Base-by-base conservation (phyloP, 176 grass and related monocot species). In the Triticum monococcum region DNA sequence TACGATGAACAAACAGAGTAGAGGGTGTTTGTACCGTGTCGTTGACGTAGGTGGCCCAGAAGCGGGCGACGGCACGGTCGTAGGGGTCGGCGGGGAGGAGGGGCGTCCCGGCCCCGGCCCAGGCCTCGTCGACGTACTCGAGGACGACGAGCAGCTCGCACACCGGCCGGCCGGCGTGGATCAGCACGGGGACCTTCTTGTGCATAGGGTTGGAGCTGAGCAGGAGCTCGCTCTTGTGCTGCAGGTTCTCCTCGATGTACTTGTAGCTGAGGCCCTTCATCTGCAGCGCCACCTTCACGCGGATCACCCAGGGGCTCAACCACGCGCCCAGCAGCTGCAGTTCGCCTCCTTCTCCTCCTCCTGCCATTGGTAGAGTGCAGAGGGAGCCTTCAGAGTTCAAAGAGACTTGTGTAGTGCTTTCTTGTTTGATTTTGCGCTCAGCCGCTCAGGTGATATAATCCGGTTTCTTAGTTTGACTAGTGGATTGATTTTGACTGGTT, bases 61-160 rank as follows among this genome's bases (percentile, higher is more conserved):
- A 92, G 28, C 78, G 56, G 0, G 83, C 90, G 0, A 54, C 36
- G 72, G 86, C 72, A 31, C 90, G 72, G 70, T 74, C 83, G 78
- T 73, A 22, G 37, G 90, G 70, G 56, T 86, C 83, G 35, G 82
- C n/a, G 0, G 83, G 72, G 30, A 91, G 90, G 65, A 91, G 78
- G 0, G 64, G 3, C 0, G 83, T 32, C 3, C 64, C 54, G 43
- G 4, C 8, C 0, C 4, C 8, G 2, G 24, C 5, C 72, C 72
- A 89, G 25, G 26, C 35, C 41, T 92, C 86, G 72, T 89, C 87
- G 72, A 89, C 17, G 79, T 89, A 92, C 73, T 86, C 63, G 10
- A 89, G 41, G 54, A 92, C 54, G 45, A 83, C 87, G 72, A 79
- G 66, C 9, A 87, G 89, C 83, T 92, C 90, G 79, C 86, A 92